Conservation (phyloP, 345 rosid genomes). For the Kernera saxatilis region DNA sequence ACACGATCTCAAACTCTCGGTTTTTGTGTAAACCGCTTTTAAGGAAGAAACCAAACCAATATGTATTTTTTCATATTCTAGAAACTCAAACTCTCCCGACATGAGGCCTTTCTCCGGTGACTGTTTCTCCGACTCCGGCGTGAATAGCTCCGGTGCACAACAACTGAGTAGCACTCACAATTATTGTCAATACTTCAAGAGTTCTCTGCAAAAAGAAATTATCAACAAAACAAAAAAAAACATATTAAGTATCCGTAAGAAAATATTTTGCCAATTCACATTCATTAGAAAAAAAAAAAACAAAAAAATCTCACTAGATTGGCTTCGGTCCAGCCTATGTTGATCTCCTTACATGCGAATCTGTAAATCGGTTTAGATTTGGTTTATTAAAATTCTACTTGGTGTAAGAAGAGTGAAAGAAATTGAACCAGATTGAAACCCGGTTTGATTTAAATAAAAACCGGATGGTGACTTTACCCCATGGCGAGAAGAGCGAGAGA, state of each 20-base stretch:
- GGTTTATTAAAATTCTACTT: background rate
- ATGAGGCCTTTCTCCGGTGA: background rate
- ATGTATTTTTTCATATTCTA: background rate
- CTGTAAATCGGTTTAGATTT: constrained; percentile 32
- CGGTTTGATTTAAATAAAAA: background rate
- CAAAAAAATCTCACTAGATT: constrained; percentile 46
- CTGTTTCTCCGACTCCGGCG: constrained; percentile 38
- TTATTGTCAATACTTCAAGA: constrained; percentile 61
- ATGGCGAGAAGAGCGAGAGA: constrained; percentile 70
- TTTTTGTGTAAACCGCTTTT: background rate
- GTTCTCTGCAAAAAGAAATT: constrained; percentile 46
- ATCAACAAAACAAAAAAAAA: background rate
- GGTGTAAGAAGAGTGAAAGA: background rate
- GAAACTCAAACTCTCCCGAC: constrained; percentile 36
- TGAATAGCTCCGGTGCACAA: constrained; percentile 63
- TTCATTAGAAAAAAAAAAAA: background rate
- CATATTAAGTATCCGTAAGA: background rate
- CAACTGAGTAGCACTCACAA: constrained; percentile 62
- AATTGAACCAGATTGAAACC: background rate
- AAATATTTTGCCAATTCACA: background rate
- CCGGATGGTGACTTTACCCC: constrained; percentile 48
- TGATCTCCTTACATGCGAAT: constrained; percentile 82
- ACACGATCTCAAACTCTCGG: background rate
- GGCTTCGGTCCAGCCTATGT: constrained; percentile 67
- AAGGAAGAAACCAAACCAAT: constrained; percentile 7